A percentile compares a stretch with the other conserved stretches of the same genome.
phyloP scores from a whole-genome alignment of 2,329 filamentous ascomycete species.

The Cercospora beticola region DNA sequence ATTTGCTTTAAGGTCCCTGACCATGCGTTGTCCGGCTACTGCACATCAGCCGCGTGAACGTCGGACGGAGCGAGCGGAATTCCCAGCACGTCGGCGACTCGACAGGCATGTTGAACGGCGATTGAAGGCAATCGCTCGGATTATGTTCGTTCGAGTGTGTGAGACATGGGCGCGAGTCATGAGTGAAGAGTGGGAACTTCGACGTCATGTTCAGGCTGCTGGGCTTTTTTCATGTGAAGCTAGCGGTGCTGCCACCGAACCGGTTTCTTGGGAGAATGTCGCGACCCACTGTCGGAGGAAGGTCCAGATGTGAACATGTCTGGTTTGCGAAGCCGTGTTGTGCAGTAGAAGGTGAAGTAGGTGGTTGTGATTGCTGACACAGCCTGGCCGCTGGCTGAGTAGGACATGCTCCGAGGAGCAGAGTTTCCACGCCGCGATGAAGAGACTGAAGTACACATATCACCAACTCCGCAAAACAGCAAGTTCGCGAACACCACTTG shows the following conservation, averaged over 20 bases:
- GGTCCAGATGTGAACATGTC: not conserved
- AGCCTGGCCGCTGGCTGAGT: not conserved
- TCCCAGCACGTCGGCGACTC: not conserved
- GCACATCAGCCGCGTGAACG: slow-evolving; percentile 4
- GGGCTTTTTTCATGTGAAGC: not conserved
- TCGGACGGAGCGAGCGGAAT: not conserved
- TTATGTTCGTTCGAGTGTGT: not conserved
- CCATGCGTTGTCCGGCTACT: slow-evolving; percentile 1
- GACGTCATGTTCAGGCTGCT: not conserved
- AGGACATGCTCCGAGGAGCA: too few relatives aligned
- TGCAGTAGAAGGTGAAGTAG: not conserved
- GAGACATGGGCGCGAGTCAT: not conserved
- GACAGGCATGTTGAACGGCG: not conserved
- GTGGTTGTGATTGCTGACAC: not conserved
- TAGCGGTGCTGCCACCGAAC: not conserved
- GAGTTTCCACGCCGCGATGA: too few relatives aligned
- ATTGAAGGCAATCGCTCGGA: not conserved
- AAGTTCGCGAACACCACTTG: too few relatives aligned
- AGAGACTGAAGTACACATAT: too few relatives aligned
- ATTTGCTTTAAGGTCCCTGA: not conserved
- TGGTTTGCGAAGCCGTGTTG: not conserved
- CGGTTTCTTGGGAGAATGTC: not conserved
- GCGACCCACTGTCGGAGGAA: not conserved
- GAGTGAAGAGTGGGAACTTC: not conserved
- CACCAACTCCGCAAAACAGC: too few relatives aligned